Conservation (phyloP, 148 eudicot genomes). For the Arbutus unedo region DNA sequence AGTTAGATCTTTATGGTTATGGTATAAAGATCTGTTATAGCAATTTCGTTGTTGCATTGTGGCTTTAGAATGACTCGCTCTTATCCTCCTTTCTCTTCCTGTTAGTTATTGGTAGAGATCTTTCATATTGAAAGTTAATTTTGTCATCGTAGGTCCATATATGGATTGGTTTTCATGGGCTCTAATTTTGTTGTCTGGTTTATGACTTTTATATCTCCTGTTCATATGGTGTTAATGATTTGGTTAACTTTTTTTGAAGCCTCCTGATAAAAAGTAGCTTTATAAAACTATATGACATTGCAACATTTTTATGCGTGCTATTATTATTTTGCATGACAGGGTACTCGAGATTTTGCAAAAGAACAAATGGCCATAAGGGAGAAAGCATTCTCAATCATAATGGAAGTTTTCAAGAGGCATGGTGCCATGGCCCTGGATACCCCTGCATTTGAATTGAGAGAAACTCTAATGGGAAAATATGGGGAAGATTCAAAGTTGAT, state of each 20-base stretch:
- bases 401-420: conserved; percentile 83
- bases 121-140: neutral
- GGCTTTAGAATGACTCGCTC: conserved; percentile 2
- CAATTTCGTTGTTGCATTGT: neutral
- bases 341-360: conserved; percentile 92
- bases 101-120: neutral
- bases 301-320: neutral
- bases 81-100: neutral
- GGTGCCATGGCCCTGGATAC: conserved; percentile 93
- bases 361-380: conserved; percentile 92
- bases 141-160: neutral
- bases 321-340: conserved; percentile 40
- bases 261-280: conserved; percentile 2
- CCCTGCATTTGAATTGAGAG: conserved; percentile 92
- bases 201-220: neutral
- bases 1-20: neutral
- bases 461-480: conserved; percentile 92
- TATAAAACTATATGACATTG: neutral
- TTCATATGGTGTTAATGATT: neutral
- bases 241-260: neutral
- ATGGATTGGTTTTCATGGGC: neutral
- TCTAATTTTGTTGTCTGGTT: neutral
- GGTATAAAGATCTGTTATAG: neutral
- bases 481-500: conserved; percentile 97
- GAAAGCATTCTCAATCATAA: conserved; percentile 68